phyloP scores from a whole-genome alignment of 805 yeast genomes.

The Wickerhamomyces xylosicus region DNA sequence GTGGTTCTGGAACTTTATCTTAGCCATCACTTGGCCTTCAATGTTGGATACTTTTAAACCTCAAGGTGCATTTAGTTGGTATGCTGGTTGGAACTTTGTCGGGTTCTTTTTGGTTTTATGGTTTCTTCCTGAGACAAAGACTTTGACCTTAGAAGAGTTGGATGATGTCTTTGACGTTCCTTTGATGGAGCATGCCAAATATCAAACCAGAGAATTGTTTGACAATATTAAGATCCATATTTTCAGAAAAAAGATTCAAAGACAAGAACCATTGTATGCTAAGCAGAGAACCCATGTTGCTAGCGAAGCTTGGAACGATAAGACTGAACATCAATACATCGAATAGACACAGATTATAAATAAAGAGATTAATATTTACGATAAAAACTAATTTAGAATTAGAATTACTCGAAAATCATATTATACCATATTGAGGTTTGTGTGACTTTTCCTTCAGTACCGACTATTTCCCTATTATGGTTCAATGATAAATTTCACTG shows the following conservation, averaged over 20 bases:
- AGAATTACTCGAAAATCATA: too few relatives aligned
- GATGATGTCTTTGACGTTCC: conserved; percentile 57
- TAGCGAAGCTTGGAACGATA: conserved; percentile 52
- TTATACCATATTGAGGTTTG: too few relatives aligned
- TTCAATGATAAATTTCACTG: too few relatives aligned
- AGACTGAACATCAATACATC: conserved; percentile 41
- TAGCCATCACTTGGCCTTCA: conserved; percentile 70
- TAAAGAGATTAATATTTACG: too few relatives aligned
- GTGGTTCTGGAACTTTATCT: conserved; percentile 58
- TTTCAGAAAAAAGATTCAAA: conserved; percentile 32
- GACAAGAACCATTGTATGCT: conserved; percentile 45
- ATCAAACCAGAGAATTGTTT: conserved; percentile 23
- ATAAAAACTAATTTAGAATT: too few relatives aligned
- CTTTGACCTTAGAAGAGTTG: conserved; percentile 54
- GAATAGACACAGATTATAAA: too few relatives aligned
- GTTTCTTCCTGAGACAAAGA: conserved; percentile 55
- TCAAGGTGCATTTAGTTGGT: conserved; percentile 79
- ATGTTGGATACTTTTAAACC: conserved; percentile 51
- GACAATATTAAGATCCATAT: conserved; percentile 30
- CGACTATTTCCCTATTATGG: too few relatives aligned
- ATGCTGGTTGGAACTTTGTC: conserved; percentile 69
- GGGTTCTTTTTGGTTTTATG: conserved; percentile 60
- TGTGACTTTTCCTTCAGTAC: too few relatives aligned
- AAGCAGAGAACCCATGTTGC: conserved; percentile 53
- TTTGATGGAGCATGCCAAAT: conserved; percentile 36